A percentile compares a stretch with the other conserved stretches of the same genome.
These are phyloP conservation scores for Talaromyces sp. DNA, from an alignment of 2,329 filamentous ascomycete genomes.

Conservation along the genomic window DNA sequence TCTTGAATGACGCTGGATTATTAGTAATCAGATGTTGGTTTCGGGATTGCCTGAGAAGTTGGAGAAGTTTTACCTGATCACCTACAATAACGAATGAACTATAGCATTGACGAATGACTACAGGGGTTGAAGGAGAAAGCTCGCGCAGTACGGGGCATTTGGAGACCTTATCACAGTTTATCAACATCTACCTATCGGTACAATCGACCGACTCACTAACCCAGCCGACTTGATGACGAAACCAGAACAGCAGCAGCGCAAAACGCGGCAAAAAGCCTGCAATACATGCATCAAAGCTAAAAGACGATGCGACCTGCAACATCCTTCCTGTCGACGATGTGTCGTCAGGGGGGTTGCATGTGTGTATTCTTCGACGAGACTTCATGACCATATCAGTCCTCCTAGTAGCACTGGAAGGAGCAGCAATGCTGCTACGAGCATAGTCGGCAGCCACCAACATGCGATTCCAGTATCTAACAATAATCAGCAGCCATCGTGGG, in stretches of 20 bases:
- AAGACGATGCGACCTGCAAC: constrained; percentile 12
- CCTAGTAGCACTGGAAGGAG: not conserved
- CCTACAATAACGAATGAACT: too few relatives aligned
- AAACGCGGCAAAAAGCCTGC: constrained; percentile 13
- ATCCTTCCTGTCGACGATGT: constrained; percentile 14
- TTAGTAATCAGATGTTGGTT: too few relatives aligned
- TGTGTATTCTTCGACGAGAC: constrained; percentile 10
- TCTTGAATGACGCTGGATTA: too few relatives aligned
- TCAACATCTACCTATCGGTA: too few relatives aligned
- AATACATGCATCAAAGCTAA: constrained; percentile 14
- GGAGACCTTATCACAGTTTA: too few relatives aligned
- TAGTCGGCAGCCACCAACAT: not conserved
- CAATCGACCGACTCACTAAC: too few relatives aligned
- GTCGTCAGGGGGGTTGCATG: not conserved
- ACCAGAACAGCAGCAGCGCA: not conserved
- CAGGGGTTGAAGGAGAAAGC: too few relatives aligned
- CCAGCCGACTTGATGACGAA: too few relatives aligned
- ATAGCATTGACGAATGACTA: too few relatives aligned
- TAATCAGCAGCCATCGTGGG: not conserved
- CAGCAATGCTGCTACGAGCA: not conserved
- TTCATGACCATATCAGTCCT: constrained; percentile 6
- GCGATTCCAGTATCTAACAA: not conserved
- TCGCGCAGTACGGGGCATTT: too few relatives aligned
- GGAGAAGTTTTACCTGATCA: too few relatives aligned
- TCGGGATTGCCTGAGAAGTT: too few relatives aligned